phyloP scores from a whole-genome alignment of 2,329 filamentous ascomycete species.

The Westerdykella sp. region DNA sequence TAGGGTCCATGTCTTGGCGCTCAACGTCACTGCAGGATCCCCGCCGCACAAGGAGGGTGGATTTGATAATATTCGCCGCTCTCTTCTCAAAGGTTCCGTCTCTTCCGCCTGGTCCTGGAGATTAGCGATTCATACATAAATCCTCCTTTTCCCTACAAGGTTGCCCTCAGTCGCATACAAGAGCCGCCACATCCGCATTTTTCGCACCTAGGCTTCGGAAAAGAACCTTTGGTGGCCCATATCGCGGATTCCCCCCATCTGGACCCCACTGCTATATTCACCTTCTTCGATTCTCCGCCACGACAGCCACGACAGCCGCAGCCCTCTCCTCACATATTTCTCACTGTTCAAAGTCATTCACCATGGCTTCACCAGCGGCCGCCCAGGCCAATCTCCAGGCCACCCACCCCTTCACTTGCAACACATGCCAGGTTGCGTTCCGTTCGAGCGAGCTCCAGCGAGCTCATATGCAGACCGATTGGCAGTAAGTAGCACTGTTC shows the following conservation, averaged over 20 bases:
- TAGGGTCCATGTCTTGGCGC: too few relatives aligned
- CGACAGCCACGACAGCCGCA: background rate
- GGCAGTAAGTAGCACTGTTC: conserved; percentile 69
- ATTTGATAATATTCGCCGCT: background rate
- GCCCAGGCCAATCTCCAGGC: conserved; percentile 33
- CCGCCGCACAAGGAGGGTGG: too few relatives aligned
- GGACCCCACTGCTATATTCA: background rate
- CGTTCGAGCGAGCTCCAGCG: conserved; percentile 88
- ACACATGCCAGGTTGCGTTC: conserved; percentile 95
- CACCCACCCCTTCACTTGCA: conserved; percentile 88
- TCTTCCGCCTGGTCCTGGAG: background rate
- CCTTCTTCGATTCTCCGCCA: background rate
- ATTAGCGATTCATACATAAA: background rate
- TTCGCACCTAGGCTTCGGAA: too few relatives aligned
- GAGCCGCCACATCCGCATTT: too few relatives aligned
- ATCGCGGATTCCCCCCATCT: background rate
- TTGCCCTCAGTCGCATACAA: too few relatives aligned
- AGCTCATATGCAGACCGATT: conserved; percentile 95
- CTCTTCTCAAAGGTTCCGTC: background rate
- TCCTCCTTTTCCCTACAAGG: background rate
- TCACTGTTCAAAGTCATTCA: background rate
- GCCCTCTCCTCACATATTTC: background rate
- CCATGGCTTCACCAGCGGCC: conserved; percentile 31
- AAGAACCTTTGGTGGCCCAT: too few relatives aligned
- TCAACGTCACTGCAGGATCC: too few relatives aligned